A percentile compares a stretch with the other conserved stretches of the same genome.
Conservation (phyloP, 768 basidiomycete genomes). For the Lactarius quietus region DNA sequence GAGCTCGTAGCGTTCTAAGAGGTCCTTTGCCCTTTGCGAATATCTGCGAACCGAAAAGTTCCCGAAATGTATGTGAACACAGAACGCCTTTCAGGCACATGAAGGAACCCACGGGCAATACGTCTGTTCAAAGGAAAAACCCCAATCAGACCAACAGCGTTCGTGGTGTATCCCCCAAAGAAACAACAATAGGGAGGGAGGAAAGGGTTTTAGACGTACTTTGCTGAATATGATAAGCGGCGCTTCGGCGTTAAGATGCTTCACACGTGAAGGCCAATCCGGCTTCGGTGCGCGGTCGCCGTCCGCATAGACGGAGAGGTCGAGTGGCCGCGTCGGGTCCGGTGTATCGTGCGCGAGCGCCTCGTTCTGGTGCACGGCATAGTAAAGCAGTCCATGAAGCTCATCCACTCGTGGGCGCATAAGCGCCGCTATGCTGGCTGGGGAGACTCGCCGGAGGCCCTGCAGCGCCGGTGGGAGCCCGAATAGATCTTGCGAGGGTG, state of each 20-base stretch:
- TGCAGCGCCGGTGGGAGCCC: constrained; percentile 18
- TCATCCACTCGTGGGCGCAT: constrained; percentile 35
- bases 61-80: neutral
- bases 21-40: constrained; percentile 57
- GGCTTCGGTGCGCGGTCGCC: constrained; percentile 33
- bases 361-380: constrained; percentile 51
- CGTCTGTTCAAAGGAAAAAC: constrained; percentile 41
- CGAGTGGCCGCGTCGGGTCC: constrained; percentile 47
- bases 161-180: neutral
- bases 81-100: constrained; percentile 4
- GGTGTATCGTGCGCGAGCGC: constrained; percentile 32
- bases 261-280: constrained; percentile 45
- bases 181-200: neutral
- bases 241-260: constrained; percentile 43
- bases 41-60: constrained; percentile 41
- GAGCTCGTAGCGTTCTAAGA: constrained; percentile 58
- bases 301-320: constrained; percentile 53
- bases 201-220: constrained; percentile 38
- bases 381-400: constrained; percentile 67
- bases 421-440: constrained; percentile 22
- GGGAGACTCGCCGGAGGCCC: constrained; percentile 18
- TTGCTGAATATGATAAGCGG: constrained; percentile 83
- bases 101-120: constrained; percentile 63
- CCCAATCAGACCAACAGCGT: neutral
- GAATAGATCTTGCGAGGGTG: constrained; percentile 19